Evolutionary conservation across 805 yeast species (phyloP).

Genomic region (Metschnikowia bowlesiae): DNA sequence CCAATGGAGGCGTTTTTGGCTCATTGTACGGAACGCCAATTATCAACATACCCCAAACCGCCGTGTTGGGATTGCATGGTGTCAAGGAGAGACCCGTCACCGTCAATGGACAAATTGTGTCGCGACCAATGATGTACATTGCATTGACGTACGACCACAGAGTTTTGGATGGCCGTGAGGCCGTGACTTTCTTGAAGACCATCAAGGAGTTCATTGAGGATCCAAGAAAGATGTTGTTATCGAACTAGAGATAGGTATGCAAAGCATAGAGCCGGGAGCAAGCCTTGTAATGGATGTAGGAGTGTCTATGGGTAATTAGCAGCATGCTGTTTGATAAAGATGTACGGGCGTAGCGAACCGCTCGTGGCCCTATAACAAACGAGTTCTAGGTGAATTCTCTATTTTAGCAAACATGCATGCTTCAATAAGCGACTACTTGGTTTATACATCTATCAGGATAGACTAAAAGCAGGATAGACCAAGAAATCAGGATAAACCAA

Average conservation of each 20-base stretch:
- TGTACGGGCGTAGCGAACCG: too few relatives aligned
- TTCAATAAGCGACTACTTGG: too few relatives aligned
- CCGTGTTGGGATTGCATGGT: constrained; percentile 96
- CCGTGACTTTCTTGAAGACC: constrained; percentile 93
- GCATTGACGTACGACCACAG: constrained; percentile 98
- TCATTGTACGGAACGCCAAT: constrained; percentile 97
- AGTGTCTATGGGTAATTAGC: too few relatives aligned
- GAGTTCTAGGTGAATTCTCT: too few relatives aligned
- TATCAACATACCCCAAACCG: constrained; percentile 97
- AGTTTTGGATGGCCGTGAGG: constrained; percentile 97
- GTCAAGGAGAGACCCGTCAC: constrained; percentile 96
- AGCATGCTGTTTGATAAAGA: too few relatives aligned
- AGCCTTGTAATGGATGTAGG: too few relatives aligned
- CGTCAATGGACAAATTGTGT: constrained; percentile 90
- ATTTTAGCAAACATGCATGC: too few relatives aligned
- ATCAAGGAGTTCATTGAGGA: constrained; percentile 97
- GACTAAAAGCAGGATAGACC: too few relatives aligned
- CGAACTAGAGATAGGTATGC: constrained; percentile 7
- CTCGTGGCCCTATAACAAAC: too few relatives aligned
- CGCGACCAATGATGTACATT: constrained; percentile 99
- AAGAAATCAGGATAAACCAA: too few relatives aligned
- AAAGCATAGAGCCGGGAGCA: too few relatives aligned
- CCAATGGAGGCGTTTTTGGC: constrained; percentile 99
- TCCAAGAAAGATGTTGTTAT: constrained; percentile 91
- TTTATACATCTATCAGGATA: too few relatives aligned